A percentile compares a stretch with the other conserved stretches of the same genome.
Evolutionary conservation across 140 eudicot genomes (phyloP).

Genomic region (Erigeron philadelphicus): DNA sequence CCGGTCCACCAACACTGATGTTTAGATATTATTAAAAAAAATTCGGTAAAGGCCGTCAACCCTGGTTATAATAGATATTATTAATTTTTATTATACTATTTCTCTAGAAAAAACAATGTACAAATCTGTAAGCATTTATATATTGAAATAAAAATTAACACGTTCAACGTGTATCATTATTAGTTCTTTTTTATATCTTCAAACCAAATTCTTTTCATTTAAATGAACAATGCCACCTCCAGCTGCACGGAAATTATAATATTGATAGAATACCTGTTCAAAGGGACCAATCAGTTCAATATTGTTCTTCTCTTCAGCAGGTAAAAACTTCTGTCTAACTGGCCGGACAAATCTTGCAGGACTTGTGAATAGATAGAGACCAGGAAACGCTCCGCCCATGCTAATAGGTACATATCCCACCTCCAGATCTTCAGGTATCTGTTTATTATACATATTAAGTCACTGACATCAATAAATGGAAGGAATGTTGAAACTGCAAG

Average conservation of each 20-base stretch:
- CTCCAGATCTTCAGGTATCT: constrained; percentile 90
- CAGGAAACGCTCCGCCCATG: constrained; percentile 85
- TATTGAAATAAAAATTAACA: too few relatives aligned
- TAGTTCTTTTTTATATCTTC: too few relatives aligned
- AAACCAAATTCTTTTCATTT: too few relatives aligned
- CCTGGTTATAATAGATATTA: too few relatives aligned
- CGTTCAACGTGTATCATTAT: too few relatives aligned
- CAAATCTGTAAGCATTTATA: neutral
- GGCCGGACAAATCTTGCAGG: constrained; percentile 87
- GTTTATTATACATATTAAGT: constrained; percentile 15
- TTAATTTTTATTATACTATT: neutral
- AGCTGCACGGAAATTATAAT: neutral
- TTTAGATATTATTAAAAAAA: too few relatives aligned
- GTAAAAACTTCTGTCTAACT: constrained; percentile 47
- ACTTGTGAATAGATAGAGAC: constrained; percentile 62
- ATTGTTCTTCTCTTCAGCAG: constrained; percentile 40
- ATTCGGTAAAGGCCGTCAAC: too few relatives aligned
- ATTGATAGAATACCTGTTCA: constrained; percentile 57
- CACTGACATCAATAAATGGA: neutral
- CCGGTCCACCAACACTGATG: too few relatives aligned
- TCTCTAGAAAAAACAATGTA: neutral
- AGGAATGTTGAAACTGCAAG: neutral
- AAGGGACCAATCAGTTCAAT: constrained; percentile 91
- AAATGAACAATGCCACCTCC: neutral
- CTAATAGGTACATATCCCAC: constrained; percentile 91